Percentiles rank a stretch among this genome's conserved stretches.
These are phyloP conservation scores for Mucor indicus DNA, from an alignment of 371 early-diverging fungal genomes.

Conservation along the genomic window DNA sequence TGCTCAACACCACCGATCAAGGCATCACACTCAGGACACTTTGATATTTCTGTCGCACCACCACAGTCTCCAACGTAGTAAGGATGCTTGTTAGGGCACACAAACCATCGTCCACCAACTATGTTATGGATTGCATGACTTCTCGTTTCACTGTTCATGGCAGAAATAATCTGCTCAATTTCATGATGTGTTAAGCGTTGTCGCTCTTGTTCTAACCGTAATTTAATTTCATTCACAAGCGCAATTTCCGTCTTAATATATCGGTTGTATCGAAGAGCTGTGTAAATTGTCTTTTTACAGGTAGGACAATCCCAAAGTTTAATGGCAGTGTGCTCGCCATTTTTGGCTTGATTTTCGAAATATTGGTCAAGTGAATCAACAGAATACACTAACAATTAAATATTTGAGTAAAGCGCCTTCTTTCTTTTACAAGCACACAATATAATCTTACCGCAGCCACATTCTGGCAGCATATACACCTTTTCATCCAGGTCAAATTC, in stretches of 20 bases:
- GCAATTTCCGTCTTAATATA: conserved; percentile 43
- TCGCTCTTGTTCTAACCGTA: conserved; percentile 22
- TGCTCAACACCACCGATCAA: conserved; percentile 46
- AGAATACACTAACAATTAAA: conserved; percentile 28
- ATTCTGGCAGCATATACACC: conserved; percentile 43
- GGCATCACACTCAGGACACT: conserved; percentile 45
- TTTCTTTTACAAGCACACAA: not conserved
- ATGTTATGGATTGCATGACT: conserved; percentile 24
- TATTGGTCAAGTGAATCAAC: conserved; percentile 39
- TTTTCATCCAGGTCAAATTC: conserved; percentile 39
- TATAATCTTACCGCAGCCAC: conserved; percentile 41
- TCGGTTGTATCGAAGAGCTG: conserved; percentile 36
- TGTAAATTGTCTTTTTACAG: conserved; percentile 39
- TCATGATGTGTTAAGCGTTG: conserved; percentile 28
- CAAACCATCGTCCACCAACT: conserved; percentile 55
- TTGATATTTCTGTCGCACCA: conserved; percentile 45
- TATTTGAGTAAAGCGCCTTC: not conserved
- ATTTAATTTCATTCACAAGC: conserved; percentile 43
- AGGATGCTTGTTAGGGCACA: conserved; percentile 47
- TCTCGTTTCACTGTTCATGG: conserved; percentile 45
- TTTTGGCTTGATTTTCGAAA: conserved; percentile 36
- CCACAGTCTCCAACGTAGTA: conserved; percentile 54
- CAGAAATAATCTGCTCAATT: conserved; percentile 32
- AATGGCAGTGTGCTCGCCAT: conserved; percentile 42
- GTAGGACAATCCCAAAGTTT: conserved; percentile 50